Base-by-base conservation (phyloP, 2,329 filamentous ascomycete species). In the Knufia petricola region DNA sequence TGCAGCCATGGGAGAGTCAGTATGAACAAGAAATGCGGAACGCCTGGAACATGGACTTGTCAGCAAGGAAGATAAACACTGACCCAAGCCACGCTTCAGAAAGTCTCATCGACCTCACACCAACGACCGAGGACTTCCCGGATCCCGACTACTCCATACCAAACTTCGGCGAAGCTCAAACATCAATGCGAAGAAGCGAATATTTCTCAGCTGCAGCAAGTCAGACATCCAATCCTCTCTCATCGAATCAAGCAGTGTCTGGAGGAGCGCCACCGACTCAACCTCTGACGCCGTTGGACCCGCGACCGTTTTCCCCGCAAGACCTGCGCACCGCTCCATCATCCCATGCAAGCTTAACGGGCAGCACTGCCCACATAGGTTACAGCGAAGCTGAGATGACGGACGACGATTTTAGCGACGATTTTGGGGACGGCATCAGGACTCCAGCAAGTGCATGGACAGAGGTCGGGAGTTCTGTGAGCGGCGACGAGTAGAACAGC, bases 101-200 rank as follows among this genome's bases (percentile, higher is more conserved):
- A 47, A 67, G 65, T 24, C 56, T 69, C 6, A 54, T 69, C 40
- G 66, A 71, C 50, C 62, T 71, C 9, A 73, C 70, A 3, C 70
- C 70, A 21, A 70, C 66, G 6, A 69, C 69, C n/a, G 66, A 70
- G 54, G 46, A 55, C 19, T 61, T 55, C 41, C 64, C 64, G 4
- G 64, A 58, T 36, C 56, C 53, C 12, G 61, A 59, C 24, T 53
- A 53, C 48, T 59, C 47, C 31, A 47, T 53, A 20, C 55, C 58
- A 6, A 51, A 50, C 9, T 46, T 40, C 46, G 51, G 46, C n/a
- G 37, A 48, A 41, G 46, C 46, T 15, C 44, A 38, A 41, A 50
- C 42, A 8, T 59, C 57, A 28, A 49, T 59, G 9, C 48, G 49
- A 3, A 50, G 49, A 32, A 56, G 59, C 13, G 55, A 58, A 28